Conservation (phyloP, 2,329 filamentous ascomycete species). For the Diaporthe capsici region DNA sequence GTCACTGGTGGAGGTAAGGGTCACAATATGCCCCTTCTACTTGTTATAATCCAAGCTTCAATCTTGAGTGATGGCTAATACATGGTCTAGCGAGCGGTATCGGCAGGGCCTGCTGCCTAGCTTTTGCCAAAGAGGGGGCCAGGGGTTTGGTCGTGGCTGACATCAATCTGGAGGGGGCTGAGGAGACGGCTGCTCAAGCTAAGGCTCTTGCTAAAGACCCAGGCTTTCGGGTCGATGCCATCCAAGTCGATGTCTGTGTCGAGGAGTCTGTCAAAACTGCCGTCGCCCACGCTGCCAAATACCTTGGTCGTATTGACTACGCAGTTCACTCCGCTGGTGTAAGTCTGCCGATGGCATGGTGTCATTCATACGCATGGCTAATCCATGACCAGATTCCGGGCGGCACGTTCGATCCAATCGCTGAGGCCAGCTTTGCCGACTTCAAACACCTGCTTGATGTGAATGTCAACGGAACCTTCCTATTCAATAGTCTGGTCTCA, state of each 20-base stretch:
- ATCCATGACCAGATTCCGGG: constrained; percentile 14
- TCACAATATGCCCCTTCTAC: background rate
- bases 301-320: constrained; percentile 30
- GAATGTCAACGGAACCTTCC: constrained; percentile 35
- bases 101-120: constrained; percentile 23
- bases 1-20: constrained; percentile 34
- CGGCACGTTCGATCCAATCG: constrained; percentile 32
- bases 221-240: background rate
- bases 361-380: background rate
- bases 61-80: background rate
- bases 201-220: background rate
- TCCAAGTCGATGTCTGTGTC: constrained; percentile 20
- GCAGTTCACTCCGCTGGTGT: constrained; percentile 38
- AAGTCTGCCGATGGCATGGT: background rate
- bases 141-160: constrained; percentile 31
- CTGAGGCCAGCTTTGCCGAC: constrained; percentile 33
- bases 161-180: constrained; percentile 7
- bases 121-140: constrained; percentile 28
- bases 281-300: background rate
- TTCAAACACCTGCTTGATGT: constrained; percentile 36
- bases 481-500: constrained; percentile 21
- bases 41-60: background rate
- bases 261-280: constrained; percentile 24
- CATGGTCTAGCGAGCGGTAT: constrained; percentile 15
- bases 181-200: constrained; percentile 12